Evolutionary conservation across 1,284 basidiomycete species (phyloP).

Genomic region (Rhizoctonia solani): DNA sequence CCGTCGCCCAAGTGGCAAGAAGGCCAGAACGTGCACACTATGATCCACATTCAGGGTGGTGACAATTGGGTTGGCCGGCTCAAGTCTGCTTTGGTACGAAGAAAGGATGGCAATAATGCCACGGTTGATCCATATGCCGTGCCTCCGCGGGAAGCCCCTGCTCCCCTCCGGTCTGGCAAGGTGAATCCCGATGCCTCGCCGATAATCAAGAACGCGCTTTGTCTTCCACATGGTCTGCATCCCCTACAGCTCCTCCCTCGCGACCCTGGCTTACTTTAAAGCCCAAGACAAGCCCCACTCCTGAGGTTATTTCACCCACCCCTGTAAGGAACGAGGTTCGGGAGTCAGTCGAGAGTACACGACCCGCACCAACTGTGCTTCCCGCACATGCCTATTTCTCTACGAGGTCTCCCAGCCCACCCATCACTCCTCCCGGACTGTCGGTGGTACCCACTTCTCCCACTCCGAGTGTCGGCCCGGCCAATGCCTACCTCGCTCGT

Average conservation of each 20-base stretch:
- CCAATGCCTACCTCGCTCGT: constrained; percentile 44
- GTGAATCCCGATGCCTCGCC: neutral
- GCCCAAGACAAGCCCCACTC: neutral
- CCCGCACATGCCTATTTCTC: constrained; percentile 6
- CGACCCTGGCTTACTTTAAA: constrained; percentile 4
- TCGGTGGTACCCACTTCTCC: constrained; percentile 11
- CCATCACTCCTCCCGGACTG: constrained; percentile 41
- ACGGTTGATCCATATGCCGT: neutral
- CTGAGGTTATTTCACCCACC: neutral
- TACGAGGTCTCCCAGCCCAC: constrained; percentile 30
- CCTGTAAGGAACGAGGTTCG: neutral
- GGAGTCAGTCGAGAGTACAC: neutral
- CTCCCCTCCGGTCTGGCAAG: neutral
- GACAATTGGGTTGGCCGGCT: constrained; percentile 10
- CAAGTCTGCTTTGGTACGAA: neutral
- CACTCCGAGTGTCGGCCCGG: neutral
- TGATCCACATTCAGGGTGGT: constrained; percentile 20
- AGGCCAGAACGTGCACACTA: constrained; percentile 19
- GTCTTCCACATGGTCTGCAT: constrained; percentile 8
- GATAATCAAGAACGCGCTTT: neutral
- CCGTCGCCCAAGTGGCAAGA: constrained; percentile 16
- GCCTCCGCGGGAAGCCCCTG: neutral
- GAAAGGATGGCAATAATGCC: constrained; percentile 6
- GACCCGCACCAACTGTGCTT: neutral
- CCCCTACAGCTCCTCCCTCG: neutral